Percentiles rank a stretch among this genome's conserved stretches.
phyloP scores from a whole-genome alignment of 2,329 filamentous ascomycete species.

The Venturia pyrina region DNA sequence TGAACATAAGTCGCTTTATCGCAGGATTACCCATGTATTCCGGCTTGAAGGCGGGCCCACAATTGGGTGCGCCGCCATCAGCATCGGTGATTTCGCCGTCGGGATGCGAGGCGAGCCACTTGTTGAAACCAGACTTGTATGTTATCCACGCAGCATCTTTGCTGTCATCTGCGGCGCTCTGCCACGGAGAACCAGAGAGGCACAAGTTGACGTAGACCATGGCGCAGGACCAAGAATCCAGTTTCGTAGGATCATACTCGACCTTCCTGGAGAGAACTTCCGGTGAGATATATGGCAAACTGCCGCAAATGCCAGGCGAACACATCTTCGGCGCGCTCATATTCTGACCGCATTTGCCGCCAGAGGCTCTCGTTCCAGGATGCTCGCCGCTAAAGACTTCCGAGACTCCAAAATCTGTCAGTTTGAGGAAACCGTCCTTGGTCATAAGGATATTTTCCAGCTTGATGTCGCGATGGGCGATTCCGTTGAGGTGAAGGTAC shows the following conservation, averaged over 20 bases:
- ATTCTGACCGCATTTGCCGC: constrained; percentile 62
- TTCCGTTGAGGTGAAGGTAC: constrained; percentile 73
- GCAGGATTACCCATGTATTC: constrained; percentile 52
- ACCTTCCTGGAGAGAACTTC: constrained; percentile 64
- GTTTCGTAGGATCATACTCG: constrained; percentile 62
- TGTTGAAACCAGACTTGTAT: constrained; percentile 58
- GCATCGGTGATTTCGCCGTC: constrained; percentile 30
- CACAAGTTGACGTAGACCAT: constrained; percentile 73
- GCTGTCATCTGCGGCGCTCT: constrained; percentile 44
- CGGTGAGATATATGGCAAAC: constrained; percentile 76
- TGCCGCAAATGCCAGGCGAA: constrained; percentile 72
- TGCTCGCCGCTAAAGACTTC: constrained; percentile 78
- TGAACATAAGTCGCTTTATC: constrained; percentile 60
- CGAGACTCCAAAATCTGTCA: constrained; percentile 84
- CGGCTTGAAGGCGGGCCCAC: constrained; percentile 50
- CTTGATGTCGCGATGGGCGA: constrained; percentile 87
- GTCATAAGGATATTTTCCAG: constrained; percentile 76
- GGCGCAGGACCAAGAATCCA: constrained; percentile 81
- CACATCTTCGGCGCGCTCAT: constrained; percentile 65
- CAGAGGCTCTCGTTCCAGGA: constrained; percentile 63
- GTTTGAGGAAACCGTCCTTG: constrained; percentile 72
- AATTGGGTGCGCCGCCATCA: constrained; percentile 50
- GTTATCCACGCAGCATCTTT: constrained; percentile 49
- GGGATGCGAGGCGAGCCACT: constrained; percentile 51
- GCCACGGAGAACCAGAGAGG: constrained; percentile 66